phyloP scores from a whole-genome alignment of 192 early-diverging fungal species.

The Borealophlyctis nickersoniae region DNA sequence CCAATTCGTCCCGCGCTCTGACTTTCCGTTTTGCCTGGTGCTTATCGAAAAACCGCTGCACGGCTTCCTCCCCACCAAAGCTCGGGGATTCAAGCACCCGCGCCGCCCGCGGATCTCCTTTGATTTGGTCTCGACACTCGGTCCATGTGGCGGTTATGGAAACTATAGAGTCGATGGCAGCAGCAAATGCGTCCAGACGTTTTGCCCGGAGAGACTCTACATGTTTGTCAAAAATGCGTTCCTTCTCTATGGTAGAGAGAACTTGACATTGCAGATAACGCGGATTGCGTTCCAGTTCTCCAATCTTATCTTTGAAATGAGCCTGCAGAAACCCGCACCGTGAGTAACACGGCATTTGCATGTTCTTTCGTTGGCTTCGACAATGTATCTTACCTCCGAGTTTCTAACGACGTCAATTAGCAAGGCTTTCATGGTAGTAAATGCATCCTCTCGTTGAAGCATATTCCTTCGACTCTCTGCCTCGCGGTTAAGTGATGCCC shows the following conservation, averaged over 20 bases:
- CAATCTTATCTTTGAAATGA: slow-evolving; percentile 29
- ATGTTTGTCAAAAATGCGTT: slow-evolving; percentile 43
- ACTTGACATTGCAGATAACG: slow-evolving; percentile 34
- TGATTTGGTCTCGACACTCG: slow-evolving; percentile 28
- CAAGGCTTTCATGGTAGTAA: slow-evolving; percentile 36
- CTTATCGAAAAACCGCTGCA: slow-evolving; percentile 29
- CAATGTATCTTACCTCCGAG: slow-evolving; percentile 39
- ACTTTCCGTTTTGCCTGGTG: slow-evolving; percentile 28
- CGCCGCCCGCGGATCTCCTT: slow-evolving; percentile 38
- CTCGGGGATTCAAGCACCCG: slow-evolving; percentile 21
- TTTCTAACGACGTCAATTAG: slow-evolving; percentile 51
- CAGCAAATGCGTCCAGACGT: slow-evolving; percentile 38
- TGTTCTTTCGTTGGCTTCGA: not conserved
- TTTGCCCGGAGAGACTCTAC: slow-evolving; percentile 32
- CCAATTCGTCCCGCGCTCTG: slow-evolving; percentile 37
- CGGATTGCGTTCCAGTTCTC: slow-evolving; percentile 42
- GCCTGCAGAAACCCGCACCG: too few species aligned
- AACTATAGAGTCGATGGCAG: slow-evolving; percentile 37
- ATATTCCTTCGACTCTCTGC: slow-evolving; percentile 24
- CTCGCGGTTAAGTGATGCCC: slow-evolving; percentile 34
- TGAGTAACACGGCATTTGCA: not conserved
- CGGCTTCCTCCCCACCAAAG: not conserved
- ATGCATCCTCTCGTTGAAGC: slow-evolving; percentile 41
- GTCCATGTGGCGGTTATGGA: slow-evolving; percentile 45
- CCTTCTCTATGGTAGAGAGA: slow-evolving; percentile 31